phyloP scores from a whole-genome alignment of 257 asterid species.

The Schizonepeta tenuifolia region DNA sequence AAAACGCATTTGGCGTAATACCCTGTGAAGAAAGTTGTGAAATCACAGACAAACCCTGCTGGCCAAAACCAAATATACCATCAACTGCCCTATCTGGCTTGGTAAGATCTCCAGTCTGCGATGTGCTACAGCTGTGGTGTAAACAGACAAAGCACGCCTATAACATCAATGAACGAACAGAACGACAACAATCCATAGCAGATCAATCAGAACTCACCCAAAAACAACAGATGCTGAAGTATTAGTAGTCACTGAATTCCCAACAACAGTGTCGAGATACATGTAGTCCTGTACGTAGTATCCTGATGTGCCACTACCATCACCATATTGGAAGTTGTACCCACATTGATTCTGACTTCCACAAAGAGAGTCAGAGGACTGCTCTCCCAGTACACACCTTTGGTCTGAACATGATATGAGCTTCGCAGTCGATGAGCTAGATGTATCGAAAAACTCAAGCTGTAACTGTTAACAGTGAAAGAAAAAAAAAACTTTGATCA shows the following conservation, averaged over 20 bases:
- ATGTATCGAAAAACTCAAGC: constrained; percentile 85
- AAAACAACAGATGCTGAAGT: constrained; percentile 84
- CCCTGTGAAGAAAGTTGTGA: constrained; percentile 93
- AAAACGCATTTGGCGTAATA: constrained; percentile 71
- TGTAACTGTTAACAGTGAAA: constrained; percentile 55
- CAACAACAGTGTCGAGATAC: constrained; percentile 65
- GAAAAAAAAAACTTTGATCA: not conserved
- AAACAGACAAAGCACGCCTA: not conserved
- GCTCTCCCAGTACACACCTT: constrained; percentile 69
- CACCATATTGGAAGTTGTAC: constrained; percentile 90
- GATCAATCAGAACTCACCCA: constrained; percentile 61
- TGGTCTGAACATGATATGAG: constrained; percentile 82
- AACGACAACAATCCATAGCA: not conserved
- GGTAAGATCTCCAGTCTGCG: constrained; percentile 87
- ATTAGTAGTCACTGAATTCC: constrained; percentile 60
- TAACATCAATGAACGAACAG: constrained; percentile 24
- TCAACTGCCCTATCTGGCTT: constrained; percentile 97
- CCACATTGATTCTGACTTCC: constrained; percentile 67
- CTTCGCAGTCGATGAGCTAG: constrained; percentile 65
- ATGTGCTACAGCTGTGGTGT: constrained; percentile 86
- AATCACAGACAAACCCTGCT: constrained; percentile 83
- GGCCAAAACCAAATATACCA: constrained; percentile 99
- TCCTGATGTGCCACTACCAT: constrained; percentile 98
- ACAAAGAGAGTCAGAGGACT: constrained; percentile 71
- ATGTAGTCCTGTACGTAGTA: constrained; percentile 72